phyloP scores from a whole-genome alignment of 2,329 filamentous ascomycete species.

The Colletotrichum eleusines region DNA sequence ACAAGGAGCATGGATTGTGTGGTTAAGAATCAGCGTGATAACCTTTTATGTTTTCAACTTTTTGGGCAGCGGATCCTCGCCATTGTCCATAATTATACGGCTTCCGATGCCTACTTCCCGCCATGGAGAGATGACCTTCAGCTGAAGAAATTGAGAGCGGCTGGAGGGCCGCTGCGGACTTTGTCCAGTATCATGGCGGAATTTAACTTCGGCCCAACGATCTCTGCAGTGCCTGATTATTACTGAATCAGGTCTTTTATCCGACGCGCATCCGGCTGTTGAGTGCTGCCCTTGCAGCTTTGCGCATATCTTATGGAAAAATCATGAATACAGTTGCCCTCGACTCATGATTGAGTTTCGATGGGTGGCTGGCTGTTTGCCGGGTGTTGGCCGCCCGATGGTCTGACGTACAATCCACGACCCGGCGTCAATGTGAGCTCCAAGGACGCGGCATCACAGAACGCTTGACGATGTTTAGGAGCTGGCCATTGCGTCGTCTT shows the following conservation, averaged over 20 bases:
- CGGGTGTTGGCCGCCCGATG: too few species aligned
- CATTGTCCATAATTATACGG: not conserved
- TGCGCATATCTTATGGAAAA: too few species aligned
- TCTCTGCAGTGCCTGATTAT: not conserved
- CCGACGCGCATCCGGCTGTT: not conserved
- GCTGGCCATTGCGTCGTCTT: not conserved
- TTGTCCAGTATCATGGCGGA: not conserved
- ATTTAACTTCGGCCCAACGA: not conserved
- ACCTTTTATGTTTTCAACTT: not conserved
- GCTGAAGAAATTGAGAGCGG: not conserved
- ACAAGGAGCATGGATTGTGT: not conserved
- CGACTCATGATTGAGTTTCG: too few species aligned
- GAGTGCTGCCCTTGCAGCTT: too few species aligned
- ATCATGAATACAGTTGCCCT: too few species aligned
- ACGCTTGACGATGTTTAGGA: not conserved
- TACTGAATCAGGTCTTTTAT: not conserved
- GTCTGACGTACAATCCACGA: too few species aligned
- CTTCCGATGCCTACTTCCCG: not conserved
- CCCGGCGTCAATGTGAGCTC: too few species aligned
- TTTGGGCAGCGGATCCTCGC: conserved; percentile 3
- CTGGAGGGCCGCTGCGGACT: not conserved
- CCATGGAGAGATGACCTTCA: not conserved
- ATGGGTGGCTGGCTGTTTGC: too few species aligned
- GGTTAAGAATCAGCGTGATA: not conserved
- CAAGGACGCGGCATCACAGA: not conserved